Percentiles rank a stretch among this genome's conserved stretches.
Evolutionary conservation across 768 basidiomycete species (phyloP).

Genomic region (Pluteus cervinus): DNA sequence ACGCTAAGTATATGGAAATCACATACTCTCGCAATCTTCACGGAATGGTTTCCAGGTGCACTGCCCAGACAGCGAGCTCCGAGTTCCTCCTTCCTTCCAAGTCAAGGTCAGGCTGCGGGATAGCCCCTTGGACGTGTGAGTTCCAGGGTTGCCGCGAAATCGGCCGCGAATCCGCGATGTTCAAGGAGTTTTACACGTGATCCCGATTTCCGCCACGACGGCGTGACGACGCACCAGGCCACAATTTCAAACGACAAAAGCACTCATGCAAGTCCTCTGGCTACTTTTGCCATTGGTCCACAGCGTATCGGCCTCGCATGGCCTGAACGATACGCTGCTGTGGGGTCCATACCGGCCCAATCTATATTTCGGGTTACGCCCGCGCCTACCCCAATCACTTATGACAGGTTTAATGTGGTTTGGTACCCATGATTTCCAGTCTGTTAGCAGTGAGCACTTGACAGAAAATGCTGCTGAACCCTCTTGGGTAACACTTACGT

Average conservation of each 20-base stretch:
- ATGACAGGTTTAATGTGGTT: conserved; percentile 95
- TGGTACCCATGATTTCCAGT: conserved; percentile 79
- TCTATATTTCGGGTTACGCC: conserved; percentile 91
- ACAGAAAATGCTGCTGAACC: conserved; percentile 5
- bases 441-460: conserved; percentile 56
- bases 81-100: no score
- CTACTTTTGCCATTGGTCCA: conserved; percentile 40
- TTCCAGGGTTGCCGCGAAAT: no score
- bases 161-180: no score
- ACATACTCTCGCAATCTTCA: no score
- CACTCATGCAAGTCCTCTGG: background rate
- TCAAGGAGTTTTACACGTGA: no score
- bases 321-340: conserved; percentile 55
- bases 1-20: no score
- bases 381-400: conserved; percentile 81
- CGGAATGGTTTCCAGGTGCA: no score
- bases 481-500: conserved; percentile 7
- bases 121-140: no score
- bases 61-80: no score
- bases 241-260: background rate
- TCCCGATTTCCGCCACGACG: no score
- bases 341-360: conserved; percentile 91
- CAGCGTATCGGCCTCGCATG: conserved; percentile 26
- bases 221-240: no score
- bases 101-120: no score